Percentiles rank a stretch among this genome's conserved stretches.
Evolutionary conservation across 1,284 basidiomycete genomes (phyloP).

Genomic region (Ceratobasidium sp.): DNA sequence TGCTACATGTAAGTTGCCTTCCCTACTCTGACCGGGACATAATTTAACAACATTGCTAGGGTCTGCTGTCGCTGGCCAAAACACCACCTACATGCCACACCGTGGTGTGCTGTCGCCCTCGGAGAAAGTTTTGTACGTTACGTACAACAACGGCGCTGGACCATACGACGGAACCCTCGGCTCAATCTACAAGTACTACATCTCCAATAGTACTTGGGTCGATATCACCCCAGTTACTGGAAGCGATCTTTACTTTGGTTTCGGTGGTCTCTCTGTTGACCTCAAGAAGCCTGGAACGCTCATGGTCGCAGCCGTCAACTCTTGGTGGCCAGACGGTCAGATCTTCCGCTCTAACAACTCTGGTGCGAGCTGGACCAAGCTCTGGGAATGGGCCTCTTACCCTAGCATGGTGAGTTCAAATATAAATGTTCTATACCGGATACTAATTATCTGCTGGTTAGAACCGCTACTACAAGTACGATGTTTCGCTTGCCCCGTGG

Average conservation of each 20-base stretch:
- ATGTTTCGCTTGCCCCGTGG: slow-evolving; percentile 67
- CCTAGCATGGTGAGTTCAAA: slow-evolving; percentile 24
- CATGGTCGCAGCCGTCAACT: slow-evolving; percentile 74
- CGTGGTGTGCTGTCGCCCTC: slow-evolving; percentile 70
- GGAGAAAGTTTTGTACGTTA: slow-evolving; percentile 68
- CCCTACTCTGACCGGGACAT: neutral
- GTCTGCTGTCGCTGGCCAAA: slow-evolving; percentile 67
- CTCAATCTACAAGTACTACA: slow-evolving; percentile 61
- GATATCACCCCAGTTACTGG: slow-evolving; percentile 65
- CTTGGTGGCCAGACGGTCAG: slow-evolving; percentile 72
- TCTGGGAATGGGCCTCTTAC: slow-evolving; percentile 63
- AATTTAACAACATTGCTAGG: slow-evolving; percentile 55
- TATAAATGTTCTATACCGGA: neutral
- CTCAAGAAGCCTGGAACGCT: slow-evolving; percentile 68
- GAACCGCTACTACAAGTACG: slow-evolving; percentile 66
- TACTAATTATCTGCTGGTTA: neutral
- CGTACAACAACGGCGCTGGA: slow-evolving; percentile 63
- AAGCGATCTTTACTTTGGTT: slow-evolving; percentile 62
- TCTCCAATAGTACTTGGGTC: slow-evolving; percentile 61
- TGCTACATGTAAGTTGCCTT: slow-evolving; percentile 60
- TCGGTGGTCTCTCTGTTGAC: slow-evolving; percentile 70
- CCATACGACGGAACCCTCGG: slow-evolving; percentile 63
- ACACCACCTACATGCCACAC: slow-evolving; percentile 69
- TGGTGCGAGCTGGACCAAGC: slow-evolving; percentile 64
- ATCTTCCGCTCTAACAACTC: slow-evolving; percentile 70